phyloP scores from a whole-genome alignment of 768 basidiomycete species.

The Leccinum pellstonianum region DNA sequence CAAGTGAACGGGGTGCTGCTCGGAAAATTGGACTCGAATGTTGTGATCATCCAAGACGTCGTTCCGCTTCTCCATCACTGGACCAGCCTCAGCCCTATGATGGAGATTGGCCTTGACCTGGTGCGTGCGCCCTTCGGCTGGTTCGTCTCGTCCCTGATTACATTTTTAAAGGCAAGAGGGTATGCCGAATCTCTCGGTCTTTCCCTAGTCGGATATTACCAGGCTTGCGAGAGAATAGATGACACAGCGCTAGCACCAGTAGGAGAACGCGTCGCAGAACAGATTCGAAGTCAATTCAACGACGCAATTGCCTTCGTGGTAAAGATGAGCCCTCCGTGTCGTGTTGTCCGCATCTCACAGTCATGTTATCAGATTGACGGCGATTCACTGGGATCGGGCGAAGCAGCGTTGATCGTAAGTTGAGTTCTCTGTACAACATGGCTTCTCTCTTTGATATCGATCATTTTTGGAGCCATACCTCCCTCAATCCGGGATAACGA shows the following conservation, averaged over 20 bases:
- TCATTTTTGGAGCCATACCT: slow-evolving; percentile 48
- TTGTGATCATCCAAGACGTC: slow-evolving; percentile 57
- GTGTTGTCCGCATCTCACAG: slow-evolving; percentile 8
- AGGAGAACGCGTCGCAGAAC: slow-evolving; percentile 59
- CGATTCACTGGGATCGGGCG: slow-evolving; percentile 49
- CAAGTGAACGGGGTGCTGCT: slow-evolving; percentile 79
- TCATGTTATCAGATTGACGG: slow-evolving; percentile 53
- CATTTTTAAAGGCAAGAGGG: slow-evolving; percentile 47
- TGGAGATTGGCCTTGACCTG: slow-evolving; percentile 80
- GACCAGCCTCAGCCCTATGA: slow-evolving; percentile 82
- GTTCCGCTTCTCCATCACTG: slow-evolving; percentile 83
- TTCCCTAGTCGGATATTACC: slow-evolving; percentile 70
- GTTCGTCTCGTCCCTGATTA: not conserved
- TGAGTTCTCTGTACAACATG: not conserved
- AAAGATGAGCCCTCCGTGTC: slow-evolving; percentile 23
- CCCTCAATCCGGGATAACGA: slow-evolving; percentile 35
- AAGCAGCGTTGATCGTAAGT: slow-evolving; percentile 60
- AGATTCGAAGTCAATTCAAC: slow-evolving; percentile 51
- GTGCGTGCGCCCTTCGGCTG: slow-evolving; percentile 39
- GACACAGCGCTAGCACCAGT: slow-evolving; percentile 62
- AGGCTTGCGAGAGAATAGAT: slow-evolving; percentile 64
- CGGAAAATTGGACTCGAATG: slow-evolving; percentile 42
- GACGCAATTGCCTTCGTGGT: slow-evolving; percentile 73
- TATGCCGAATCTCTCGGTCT: slow-evolving; percentile 55
- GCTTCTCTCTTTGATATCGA: slow-evolving; percentile 6